Percentiles rank a stretch among this genome's conserved stretches.
These are phyloP conservation scores for Coemansia sp. DNA, from an alignment of 192 early-diverging fungal species.

Conservation along the genomic window DNA sequence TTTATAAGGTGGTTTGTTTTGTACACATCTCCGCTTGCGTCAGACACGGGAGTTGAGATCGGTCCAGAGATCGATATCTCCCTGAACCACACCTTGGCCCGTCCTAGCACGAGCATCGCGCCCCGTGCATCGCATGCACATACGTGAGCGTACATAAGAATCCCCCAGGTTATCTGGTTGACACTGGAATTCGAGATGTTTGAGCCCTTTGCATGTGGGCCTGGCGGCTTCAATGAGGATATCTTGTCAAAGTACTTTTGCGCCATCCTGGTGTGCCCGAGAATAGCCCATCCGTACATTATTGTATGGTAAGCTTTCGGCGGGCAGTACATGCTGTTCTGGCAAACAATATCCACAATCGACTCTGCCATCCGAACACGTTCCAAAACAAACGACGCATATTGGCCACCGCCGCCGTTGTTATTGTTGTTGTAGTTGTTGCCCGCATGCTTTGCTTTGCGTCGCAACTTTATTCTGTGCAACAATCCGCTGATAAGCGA, in stretches of 20 bases:
- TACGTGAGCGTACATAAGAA: slow-evolving; percentile 32
- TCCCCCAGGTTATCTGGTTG: slow-evolving; percentile 32
- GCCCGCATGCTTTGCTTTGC: not conserved
- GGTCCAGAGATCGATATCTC: not conserved
- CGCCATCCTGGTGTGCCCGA: slow-evolving; percentile 13
- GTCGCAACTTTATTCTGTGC: not conserved
- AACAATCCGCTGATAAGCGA: slow-evolving; percentile 34
- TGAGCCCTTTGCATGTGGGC: not conserved
- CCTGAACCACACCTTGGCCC: slow-evolving; percentile 19
- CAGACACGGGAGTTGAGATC: not conserved
- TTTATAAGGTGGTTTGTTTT: slow-evolving; percentile 32
- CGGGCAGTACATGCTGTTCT: slow-evolving; percentile 10
- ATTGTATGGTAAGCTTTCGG: slow-evolving; percentile 18
- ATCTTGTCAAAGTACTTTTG: slow-evolving; percentile 12
- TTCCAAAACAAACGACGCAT: not conserved
- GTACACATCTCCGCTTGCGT: not conserved
- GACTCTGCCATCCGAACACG: slow-evolving; percentile 20
- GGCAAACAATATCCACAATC: slow-evolving; percentile 19
- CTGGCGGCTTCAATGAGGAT: slow-evolving; percentile 2
- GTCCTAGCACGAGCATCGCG: slow-evolving; percentile 15
- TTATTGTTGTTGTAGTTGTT: too few relatives aligned
- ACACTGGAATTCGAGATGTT: not conserved
- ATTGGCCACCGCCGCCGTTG: not conserved
- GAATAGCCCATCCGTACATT: slow-evolving; percentile 33
- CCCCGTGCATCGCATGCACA: slow-evolving; percentile 11